Percentiles rank a stretch among this genome's conserved stretches.
Evolutionary conservation across 768 basidiomycete species (phyloP).

Genomic region (Russula foetens): DNA sequence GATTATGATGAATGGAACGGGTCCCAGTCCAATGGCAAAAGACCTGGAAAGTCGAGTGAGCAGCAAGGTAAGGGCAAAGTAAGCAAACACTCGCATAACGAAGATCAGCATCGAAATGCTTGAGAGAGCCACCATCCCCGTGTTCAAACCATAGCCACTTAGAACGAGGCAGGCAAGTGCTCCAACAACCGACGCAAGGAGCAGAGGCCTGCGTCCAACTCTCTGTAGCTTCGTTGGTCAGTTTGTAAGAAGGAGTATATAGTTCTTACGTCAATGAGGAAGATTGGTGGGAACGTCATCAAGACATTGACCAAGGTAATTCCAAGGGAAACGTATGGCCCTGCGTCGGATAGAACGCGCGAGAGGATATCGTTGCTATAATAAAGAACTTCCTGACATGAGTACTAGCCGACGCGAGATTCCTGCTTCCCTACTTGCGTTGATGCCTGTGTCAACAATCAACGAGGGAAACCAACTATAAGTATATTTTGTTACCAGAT

Average conservation of each 20-base stretch:
- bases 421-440: slow-evolving; percentile 42
- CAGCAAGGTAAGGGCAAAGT: background rate
- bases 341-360: slow-evolving; percentile 68
- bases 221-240: slow-evolving; percentile 34
- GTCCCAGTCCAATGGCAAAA: slow-evolving; percentile 86
- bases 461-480: background rate
- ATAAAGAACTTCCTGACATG: slow-evolving; percentile 56
- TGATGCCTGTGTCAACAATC: slow-evolving; percentile 47
- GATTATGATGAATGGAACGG: slow-evolving; percentile 88
- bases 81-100: slow-evolving; percentile 49
- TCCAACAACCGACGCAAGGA: slow-evolving; percentile 59
- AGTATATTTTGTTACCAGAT: slow-evolving; percentile 38
- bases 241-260: background rate
- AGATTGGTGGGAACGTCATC: slow-evolving; percentile 80
- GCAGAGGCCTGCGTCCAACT: slow-evolving; percentile 61
- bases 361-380: slow-evolving; percentile 87
- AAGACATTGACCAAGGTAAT: slow-evolving; percentile 78
- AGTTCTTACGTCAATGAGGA: slow-evolving; percentile 71
- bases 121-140: slow-evolving; percentile 48
- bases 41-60: slow-evolving; percentile 39
- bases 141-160: slow-evolving; percentile 66
- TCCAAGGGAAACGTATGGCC: slow-evolving; percentile 74
- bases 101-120: slow-evolving; percentile 73
- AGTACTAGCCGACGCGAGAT: background rate
- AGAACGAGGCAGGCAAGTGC: slow-evolving; percentile 56